phyloP scores from a whole-genome alignment of 108 stramenopile genomes.

The Cyclotella cryptica region DNA sequence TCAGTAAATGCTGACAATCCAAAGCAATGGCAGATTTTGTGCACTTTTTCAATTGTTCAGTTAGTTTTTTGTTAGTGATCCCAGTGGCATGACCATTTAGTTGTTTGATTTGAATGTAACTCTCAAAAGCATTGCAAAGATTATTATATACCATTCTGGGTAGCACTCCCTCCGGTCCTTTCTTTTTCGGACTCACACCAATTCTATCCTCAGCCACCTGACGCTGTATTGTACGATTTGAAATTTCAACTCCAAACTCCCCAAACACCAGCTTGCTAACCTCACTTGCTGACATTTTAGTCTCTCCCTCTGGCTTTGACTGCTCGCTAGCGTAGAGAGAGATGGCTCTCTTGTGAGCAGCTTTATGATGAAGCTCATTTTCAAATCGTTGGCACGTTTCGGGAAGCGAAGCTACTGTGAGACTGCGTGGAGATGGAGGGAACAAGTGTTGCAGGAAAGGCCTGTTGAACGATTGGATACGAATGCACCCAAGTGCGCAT shows the following conservation, averaged over 20 bases:
- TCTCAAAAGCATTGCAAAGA: conserved; percentile 6
- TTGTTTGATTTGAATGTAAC: conserved; percentile 1
- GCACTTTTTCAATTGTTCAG: not conserved
- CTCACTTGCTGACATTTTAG: not conserved
- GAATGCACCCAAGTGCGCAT: too few species aligned
- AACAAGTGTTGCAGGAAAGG: too few species aligned
- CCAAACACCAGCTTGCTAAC: conserved; percentile 10
- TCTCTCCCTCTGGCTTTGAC: conserved; percentile 9
- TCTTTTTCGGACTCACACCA: conserved; percentile 1
- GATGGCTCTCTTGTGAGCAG: not conserved
- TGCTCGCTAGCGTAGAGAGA: not conserved
- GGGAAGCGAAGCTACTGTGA: too few species aligned
- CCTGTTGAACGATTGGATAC: too few species aligned
- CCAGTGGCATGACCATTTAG: not conserved
- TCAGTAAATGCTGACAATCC: not conserved
- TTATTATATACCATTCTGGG: not conserved
- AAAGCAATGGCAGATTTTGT: not conserved
- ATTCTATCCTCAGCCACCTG: conserved; percentile 1
- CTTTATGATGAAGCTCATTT: not conserved
- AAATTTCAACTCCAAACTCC: conserved; percentile 8
- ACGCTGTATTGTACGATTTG: not conserved
- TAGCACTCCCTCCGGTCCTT: not conserved
- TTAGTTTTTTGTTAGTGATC: conserved; percentile 5
- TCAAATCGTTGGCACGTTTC: not conserved
- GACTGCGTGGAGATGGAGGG: too few species aligned